Conservation (phyloP, 2,329 filamentous ascomycete genomes). For the Didymellaceae sp. region DNA sequence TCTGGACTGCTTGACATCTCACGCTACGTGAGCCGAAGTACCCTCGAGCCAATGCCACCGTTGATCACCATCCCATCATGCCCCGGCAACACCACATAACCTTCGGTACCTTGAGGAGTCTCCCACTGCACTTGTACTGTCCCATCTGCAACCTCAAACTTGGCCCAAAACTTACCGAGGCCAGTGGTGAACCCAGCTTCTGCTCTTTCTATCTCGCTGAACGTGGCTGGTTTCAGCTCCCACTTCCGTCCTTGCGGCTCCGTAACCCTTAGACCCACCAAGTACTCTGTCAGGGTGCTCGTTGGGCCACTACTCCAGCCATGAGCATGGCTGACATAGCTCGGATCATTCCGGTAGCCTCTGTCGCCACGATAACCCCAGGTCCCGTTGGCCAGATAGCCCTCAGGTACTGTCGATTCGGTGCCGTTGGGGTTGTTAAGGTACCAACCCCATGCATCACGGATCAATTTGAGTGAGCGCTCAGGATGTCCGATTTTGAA, state of each 20-base stretch:
- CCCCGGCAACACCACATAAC: constrained; percentile 5
- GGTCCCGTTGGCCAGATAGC: constrained; percentile 62
- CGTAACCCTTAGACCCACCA: constrained; percentile 54
- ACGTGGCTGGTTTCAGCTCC: constrained; percentile 48
- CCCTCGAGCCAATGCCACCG: neutral
- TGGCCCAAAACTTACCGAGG: constrained; percentile 4
- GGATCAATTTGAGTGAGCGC: constrained; percentile 63
- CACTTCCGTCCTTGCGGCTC: constrained; percentile 51
- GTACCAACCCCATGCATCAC: constrained; percentile 67
- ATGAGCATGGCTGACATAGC: constrained; percentile 53
- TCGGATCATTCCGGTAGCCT: constrained; percentile 59
- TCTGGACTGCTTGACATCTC: too few relatives aligned
- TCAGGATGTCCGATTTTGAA: constrained; percentile 55
- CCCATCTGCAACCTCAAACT: neutral
- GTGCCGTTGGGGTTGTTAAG: constrained; percentile 64
- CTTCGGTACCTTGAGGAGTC: neutral
- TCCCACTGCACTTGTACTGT: constrained; percentile 2
- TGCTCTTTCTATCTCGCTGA: neutral
- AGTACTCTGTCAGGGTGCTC: constrained; percentile 47
- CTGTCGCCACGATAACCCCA: constrained; percentile 63
- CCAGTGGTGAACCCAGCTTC: constrained; percentile 5
- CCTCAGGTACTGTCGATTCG: constrained; percentile 65
- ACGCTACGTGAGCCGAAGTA: neutral
- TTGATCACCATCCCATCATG: neutral
- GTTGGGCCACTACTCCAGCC: constrained; percentile 51